A percentile compares a stretch with the other conserved stretches of the same genome.
phyloP scores from a whole-genome alignment of 2,329 filamentous ascomycete species.

The Ceratocystis harringtonii region DNA sequence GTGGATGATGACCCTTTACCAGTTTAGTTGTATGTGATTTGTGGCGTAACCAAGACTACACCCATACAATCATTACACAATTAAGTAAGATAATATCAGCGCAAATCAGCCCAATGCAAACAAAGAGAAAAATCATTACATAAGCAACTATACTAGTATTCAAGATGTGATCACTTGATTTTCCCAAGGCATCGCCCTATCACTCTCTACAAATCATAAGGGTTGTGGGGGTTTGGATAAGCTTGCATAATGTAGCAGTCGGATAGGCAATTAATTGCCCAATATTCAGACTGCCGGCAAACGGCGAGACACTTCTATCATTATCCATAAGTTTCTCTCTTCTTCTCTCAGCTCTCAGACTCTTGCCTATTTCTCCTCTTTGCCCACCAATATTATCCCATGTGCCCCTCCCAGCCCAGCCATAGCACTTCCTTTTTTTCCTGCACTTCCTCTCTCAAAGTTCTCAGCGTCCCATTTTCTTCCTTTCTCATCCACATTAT shows the following conservation, averaged over 20 bases:
- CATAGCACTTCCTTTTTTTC: not conserved
- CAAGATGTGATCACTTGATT: no score
- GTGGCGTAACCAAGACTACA: not conserved
- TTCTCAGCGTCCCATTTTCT: not conserved
- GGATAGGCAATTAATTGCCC: not conserved
- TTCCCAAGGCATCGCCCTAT: not conserved
- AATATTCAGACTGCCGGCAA: not conserved
- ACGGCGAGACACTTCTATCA: not conserved
- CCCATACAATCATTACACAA: not conserved
- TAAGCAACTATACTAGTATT: no score
- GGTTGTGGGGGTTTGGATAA: not conserved
- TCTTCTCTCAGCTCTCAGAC: not conserved
- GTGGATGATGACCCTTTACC: not conserved
- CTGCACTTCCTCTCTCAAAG: not conserved
- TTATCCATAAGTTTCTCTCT: not conserved
- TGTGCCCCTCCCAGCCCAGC: not conserved
- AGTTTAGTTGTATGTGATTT: not conserved
- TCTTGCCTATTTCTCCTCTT: not conserved
- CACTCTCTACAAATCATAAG: not conserved
- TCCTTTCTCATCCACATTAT: not conserved
- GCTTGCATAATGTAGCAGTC: not conserved
- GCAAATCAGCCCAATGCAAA: not conserved
- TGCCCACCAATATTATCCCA: not conserved
- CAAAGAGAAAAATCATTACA: no score
- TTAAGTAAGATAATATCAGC: not conserved